These are phyloP conservation scores for Bacidia rubella DNA, from an alignment of 495 filamentous ascomycete species.

Conservation along the genomic window DNA sequence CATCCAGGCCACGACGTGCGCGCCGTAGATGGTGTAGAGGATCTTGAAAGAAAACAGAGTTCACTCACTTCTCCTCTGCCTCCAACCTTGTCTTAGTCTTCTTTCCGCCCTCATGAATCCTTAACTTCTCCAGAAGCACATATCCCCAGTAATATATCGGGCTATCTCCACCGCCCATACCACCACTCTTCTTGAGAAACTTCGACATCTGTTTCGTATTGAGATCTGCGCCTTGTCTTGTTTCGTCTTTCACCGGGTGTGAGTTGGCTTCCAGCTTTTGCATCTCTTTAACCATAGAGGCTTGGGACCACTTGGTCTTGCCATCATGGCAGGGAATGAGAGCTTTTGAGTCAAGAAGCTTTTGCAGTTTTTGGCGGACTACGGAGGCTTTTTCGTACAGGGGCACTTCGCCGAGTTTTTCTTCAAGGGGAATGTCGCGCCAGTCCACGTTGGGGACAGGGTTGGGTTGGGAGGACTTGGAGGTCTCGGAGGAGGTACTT, in stretches of 20 bases:
- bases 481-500: too few relatives aligned
- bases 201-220: background rate
- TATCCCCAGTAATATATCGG: conserved; percentile 14
- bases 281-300: conserved; percentile 9
- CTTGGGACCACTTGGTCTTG: conserved; percentile 12
- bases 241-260: conserved; percentile 3
- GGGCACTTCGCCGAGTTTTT: too few relatives aligned
- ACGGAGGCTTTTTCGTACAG: too few relatives aligned
- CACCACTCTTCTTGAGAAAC: conserved; percentile 10
- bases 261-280: conserved; percentile 8
- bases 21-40: too few relatives aligned
- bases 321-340: conserved; percentile 11
- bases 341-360: conserved; percentile 7
- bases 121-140: conserved; percentile 10
- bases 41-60: too few relatives aligned
- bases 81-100: conserved; percentile 14
- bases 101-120: conserved; percentile 12
- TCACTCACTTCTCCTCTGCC: conserved; percentile 13
- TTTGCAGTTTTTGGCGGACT: conserved; percentile 13
- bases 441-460: too few relatives aligned
- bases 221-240: conserved; percentile 5
- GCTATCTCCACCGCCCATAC: conserved; percentile 15
- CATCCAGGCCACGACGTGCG: too few relatives aligned
- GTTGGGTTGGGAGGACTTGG: too few relatives aligned
- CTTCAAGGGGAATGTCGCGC: too few relatives aligned